phyloP scores from a whole-genome alignment of 768 basidiomycete species.

The Tricholoma sp. region DNA sequence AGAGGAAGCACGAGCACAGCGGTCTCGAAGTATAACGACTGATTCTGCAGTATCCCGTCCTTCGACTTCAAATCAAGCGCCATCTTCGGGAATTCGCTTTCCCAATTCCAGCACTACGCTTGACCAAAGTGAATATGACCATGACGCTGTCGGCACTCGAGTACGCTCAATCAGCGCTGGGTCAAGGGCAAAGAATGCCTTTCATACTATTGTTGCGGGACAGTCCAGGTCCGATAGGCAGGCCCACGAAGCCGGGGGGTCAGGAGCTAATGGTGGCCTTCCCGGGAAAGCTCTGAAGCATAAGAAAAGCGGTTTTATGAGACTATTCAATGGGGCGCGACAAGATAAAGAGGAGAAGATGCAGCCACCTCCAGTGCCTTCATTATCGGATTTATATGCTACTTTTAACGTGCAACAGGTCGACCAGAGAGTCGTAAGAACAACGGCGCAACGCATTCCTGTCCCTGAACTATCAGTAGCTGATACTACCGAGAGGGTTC shows the following conservation, averaged over 20 bases:
- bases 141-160: conserved; percentile 29
- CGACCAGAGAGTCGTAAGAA: conserved; percentile 19
- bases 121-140: conserved; percentile 20
- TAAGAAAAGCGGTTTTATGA: conserved; percentile 80
- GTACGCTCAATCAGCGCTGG: conserved; percentile 62
- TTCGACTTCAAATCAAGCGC: conserved; percentile 8
- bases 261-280: conserved; percentile 6
- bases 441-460: conserved; percentile 33
- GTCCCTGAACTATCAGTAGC: conserved; percentile 37
- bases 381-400: conserved; percentile 35
- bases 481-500: conserved; percentile 19
- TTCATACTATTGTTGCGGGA: conserved; percentile 37
- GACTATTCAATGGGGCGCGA: conserved; percentile 59
- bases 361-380: conserved; percentile 54
- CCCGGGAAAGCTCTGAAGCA: conserved; percentile 54
- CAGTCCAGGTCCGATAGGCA: conserved; percentile 36
- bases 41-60: conserved; percentile 21
- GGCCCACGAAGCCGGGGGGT: conserved; percentile 32
- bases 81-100: conserved; percentile 26
- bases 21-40: conserved; percentile 47
- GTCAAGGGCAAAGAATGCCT: conserved; percentile 43
- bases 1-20: conserved; percentile 74
- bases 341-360: conserved; percentile 43
- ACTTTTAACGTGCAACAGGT: conserved; percentile 21
- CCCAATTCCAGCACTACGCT: conserved; percentile 22